Evolutionary conservation across 176 grass and related monocot species (phyloP), one percentile per base, ranked within the genome.

Genomic region (Oryza rufipogon): DNA sequence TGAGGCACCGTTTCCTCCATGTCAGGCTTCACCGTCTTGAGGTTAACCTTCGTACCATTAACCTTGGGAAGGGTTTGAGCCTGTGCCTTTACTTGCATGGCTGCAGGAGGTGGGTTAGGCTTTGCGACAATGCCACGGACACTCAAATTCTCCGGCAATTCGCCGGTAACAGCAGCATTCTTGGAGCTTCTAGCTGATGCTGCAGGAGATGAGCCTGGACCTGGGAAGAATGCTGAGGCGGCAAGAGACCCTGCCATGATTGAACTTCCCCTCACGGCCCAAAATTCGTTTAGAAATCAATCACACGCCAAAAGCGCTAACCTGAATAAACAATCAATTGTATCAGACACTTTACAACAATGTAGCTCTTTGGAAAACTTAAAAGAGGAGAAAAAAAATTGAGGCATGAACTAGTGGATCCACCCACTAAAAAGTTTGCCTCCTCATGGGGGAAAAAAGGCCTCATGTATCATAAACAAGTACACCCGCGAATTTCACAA

Each of bases 141-240:
- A 23, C 58, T 63, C n/a, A 63, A 63, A 63, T 63, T 63, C 19
- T 63, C 58, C 0, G n/a, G 58, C 9, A 63, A 11, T 63, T 63
- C 58, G 4, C 58, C 58, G n/a, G 58, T 63, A 9, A 2, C 39
- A 8, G 56, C 56, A 9, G 56, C 56, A 9, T n/a, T 60, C 56
- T n/a, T 60, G 56, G n/a, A 63, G n/a, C 58, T 63, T 63, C 58
- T 63, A 63, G 58, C 58, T 63, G 58, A 63, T 63, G 58, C n/a
- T 23, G 58, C 58, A 23, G 58, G 58, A n/a, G 58, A 63, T 9
- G 58, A 63, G 2, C 58, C 58, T 63, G 58, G 58, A 63, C 58
- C 58, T 63, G 58, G 58, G 58, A 63, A 23, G 58, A 63, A 63
- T 63, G 58, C 58, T 63, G 58, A 63, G 58, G 58, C 58, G n/a